Evolutionary conservation across 371 early-diverging fungal species (phyloP), one percentile per base, ranked within the genome.

Genomic region (Zopfochytrium polystomum): DNA sequence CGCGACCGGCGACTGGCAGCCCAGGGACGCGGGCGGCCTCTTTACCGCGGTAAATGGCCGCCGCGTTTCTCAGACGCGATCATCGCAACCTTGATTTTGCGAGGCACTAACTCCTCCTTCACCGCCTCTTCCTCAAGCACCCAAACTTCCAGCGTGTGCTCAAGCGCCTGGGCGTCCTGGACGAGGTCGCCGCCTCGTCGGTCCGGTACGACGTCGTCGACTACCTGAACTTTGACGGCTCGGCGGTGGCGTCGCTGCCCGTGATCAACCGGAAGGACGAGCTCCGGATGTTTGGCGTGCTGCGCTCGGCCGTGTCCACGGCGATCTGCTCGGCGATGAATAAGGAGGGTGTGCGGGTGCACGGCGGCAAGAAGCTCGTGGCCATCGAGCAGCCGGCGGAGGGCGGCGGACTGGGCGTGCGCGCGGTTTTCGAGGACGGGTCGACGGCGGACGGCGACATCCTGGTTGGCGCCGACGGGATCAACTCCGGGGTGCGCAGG

Each of bases 381-480:
- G 47, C 18, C 18, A 47, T 47, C 23, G 18, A 23, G 23, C 47
- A 47, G 47, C 47, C 47, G 9, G 23, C 47, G 6, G 47, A 47
- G 7, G 38, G 7, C 11, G 47, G 47, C 49, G 9, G 3, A 9
- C 26, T 58, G 3, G 58, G 58, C 20, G 55, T 55, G 32, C 31
- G 52, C 4, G 55, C 55, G 2, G 20, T 5, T 6, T 62, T 62
- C 32, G 53, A 31, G 27, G 62, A 55, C 35, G 62, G 55, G 6
- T 45, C 55, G 20, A 6, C 20, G 23, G 23, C 35, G 29, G 34
- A 20, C 18, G 62, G 55, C 27, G 62, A 62, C 29, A n/a, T 62
- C 23, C 32, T 62, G 13, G 35, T 62, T 20, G 62, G 62, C 48
- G 62, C 62, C 30, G 62, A 62, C 49, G 62, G 62, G 6, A 15